A percentile compares a stretch with the other conserved stretches of the same genome.
Conservation (phyloP, 352 stramenopile genomes). For the Globisporangium irregulare region DNA sequence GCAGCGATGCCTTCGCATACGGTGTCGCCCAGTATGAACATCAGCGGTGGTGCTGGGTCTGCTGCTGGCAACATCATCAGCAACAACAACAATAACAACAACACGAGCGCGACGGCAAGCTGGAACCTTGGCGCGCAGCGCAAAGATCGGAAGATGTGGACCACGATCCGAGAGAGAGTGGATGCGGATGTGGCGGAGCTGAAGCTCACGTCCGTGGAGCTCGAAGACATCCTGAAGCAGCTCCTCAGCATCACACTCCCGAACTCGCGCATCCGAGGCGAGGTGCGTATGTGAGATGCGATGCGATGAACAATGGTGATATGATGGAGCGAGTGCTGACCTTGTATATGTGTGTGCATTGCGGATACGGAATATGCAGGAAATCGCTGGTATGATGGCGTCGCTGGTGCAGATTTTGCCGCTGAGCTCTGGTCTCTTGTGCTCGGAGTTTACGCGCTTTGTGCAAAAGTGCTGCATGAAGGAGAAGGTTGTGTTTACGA, state of each 20-base stretch:
- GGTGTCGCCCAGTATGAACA: slow-evolving; percentile 9
- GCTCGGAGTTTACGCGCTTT: slow-evolving; percentile 75
- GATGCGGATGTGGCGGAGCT: slow-evolving; percentile 53
- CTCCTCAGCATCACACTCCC: slow-evolving; percentile 52
- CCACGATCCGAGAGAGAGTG: slow-evolving; percentile 41
- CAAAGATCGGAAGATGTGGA: slow-evolving; percentile 69
- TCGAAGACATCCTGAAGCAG: slow-evolving; percentile 81
- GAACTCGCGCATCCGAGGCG: slow-evolving; percentile 63
- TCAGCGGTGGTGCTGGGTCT: not conserved
- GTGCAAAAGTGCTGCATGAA: slow-evolving; percentile 77
- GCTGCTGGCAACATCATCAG: not conserved
- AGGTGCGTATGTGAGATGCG: slow-evolving; percentile 23
- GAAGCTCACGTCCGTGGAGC: slow-evolving; percentile 67
- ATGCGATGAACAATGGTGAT: not conserved
- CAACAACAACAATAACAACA: not conserved
- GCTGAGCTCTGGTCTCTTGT: slow-evolving; percentile 64
- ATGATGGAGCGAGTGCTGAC: not conserved
- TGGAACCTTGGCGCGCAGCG: slow-evolving; percentile 68
- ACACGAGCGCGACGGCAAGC: not conserved
- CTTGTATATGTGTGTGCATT: not conserved
- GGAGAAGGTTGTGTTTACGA: slow-evolving; percentile 66
- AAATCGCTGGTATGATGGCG: slow-evolving; percentile 60
- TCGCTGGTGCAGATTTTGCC: slow-evolving; percentile 60
- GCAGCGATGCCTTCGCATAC: not conserved
- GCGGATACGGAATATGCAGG: slow-evolving; percentile 19